Base-by-base conservation (phyloP, 192 early-diverging fungal genomes). In the Coemansia sp. region DNA sequence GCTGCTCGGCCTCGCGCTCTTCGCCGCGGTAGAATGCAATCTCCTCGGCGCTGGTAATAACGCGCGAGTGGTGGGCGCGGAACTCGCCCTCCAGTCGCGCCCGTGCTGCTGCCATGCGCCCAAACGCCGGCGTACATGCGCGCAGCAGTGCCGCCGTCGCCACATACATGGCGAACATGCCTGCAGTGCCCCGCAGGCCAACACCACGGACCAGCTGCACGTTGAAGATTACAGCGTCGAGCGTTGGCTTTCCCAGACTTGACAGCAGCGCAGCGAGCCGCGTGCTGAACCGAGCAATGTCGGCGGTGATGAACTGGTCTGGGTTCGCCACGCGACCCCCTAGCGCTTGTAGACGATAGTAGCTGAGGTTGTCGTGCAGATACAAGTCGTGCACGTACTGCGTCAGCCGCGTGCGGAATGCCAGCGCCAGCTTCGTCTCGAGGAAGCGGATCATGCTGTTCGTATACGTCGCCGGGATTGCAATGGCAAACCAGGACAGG, bases 1-100 rank as follows among this genome's bases (percentile, higher is more conserved):
- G 74, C 56, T 93, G 90, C 21, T 82, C 83, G 67, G 85, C 87
- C 70, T 98, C 97, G 30, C 90, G 85, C 25, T 88, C 61, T 28
- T 90, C 89, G 30, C 97, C 97, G 47, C 84, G 76, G 74, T 92
- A 97, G 26, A 98, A 85, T 0, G 97, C 97, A 69, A 98, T 89
- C 66, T 98, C 97, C 68, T 97, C 97, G 10, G 95, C 94, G 64
- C 97, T 95, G 59, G 94, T 92, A 48, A 98, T 94, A 16, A 99
- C 74, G 3, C 97, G 88, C 23, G 93, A 91, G 73, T 99, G 95
- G 52, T 91, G 88, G 66, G 89, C 94, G 23, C 97, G 91, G 87
- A 97, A 94, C 60, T 97, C 94, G 54, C 95, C 97, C 76, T 92
- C 92, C 23, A 99, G 82, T 28, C 82, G 87, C 56, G 94, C 92